phyloP scores from a whole-genome alignment of 2,329 filamentous ascomycete species.

The Fusarium chaquense region DNA sequence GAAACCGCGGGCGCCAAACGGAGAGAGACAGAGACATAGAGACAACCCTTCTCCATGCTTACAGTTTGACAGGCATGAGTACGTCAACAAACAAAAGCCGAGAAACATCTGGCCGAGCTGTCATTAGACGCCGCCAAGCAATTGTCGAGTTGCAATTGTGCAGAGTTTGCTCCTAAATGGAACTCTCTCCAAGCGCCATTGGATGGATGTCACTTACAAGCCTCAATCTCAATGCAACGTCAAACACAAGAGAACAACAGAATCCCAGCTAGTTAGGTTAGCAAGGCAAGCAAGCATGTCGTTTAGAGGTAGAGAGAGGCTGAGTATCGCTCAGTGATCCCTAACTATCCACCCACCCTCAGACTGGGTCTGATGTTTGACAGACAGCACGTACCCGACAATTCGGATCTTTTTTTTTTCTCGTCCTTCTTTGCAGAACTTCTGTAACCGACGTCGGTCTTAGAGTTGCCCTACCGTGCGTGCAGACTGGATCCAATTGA shows the following conservation, averaged over 20 bases:
- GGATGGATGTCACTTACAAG: conserved; percentile 39
- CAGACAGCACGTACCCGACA: conserved; percentile 33
- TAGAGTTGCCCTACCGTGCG: conserved; percentile 1
- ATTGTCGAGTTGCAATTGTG: conserved; percentile 7
- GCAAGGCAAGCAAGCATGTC: not conserved
- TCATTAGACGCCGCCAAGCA: conserved; percentile 19
- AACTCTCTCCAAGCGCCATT: conserved; percentile 20
- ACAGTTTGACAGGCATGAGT: not conserved
- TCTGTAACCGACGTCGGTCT: conserved; percentile 28
- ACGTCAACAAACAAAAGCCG: not conserved
- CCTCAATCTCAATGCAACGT: conserved; percentile 28
- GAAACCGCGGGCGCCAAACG: conserved; percentile 10
- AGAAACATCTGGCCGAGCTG: not conserved
- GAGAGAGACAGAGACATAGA: not conserved
- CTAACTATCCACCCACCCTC: not conserved
- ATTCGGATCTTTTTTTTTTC: conserved; percentile 30
- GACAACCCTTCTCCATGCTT: not conserved
- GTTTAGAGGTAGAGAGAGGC: not conserved
- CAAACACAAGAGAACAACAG: conserved; percentile 1
- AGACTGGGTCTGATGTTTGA: conserved; percentile 1
- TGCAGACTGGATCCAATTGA: conserved; percentile 10
- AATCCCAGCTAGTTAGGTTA: not conserved
- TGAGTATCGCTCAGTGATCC: conserved; percentile 1
- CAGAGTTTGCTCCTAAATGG: conserved; percentile 19
- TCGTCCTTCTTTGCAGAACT: conserved; percentile 6